Evolutionary conservation across 2,329 filamentous ascomycete genomes (phyloP).

Genomic region (Aspergillus cejpii): DNA sequence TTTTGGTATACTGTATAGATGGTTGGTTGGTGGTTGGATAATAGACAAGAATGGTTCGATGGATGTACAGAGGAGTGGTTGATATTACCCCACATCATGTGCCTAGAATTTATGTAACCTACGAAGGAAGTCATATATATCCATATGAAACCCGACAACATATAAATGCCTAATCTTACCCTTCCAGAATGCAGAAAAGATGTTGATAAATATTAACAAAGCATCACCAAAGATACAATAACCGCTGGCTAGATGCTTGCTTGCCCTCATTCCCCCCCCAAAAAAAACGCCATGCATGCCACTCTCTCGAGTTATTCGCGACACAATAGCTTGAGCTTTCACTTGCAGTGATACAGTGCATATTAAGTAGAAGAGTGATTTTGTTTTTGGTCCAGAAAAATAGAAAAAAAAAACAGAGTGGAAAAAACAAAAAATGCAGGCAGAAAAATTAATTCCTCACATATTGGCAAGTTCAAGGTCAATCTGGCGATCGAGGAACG

Average conservation of each 20-base stretch:
- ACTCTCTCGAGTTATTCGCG: slow-evolving; percentile 1
- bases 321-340: slow-evolving; percentile 5
- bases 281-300: slow-evolving; percentile 16
- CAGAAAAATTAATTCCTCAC: slow-evolving; percentile 50
- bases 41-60: neutral
- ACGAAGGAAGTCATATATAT: no score
- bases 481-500: slow-evolving; percentile 88
- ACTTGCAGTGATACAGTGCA: slow-evolving; percentile 2
- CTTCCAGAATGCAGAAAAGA: neutral
- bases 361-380: slow-evolving; percentile 3
- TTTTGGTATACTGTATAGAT: no score
- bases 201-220: neutral
- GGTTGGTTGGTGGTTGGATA: slow-evolving; percentile 3
- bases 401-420: slow-evolving; percentile 2
- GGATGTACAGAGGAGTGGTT: no score
- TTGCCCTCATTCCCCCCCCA: neutral
- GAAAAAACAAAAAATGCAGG: neutral
- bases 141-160: no score
- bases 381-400: neutral
- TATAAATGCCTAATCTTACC: no score
- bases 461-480: slow-evolving; percentile 90
- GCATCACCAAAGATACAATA: neutral
- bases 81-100: neutral
- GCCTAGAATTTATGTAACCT: neutral
- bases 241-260: neutral